These are phyloP conservation scores for Myriangium duriaei DNA, from an alignment of 2,329 filamentous ascomycete genomes.

Conservation along the genomic window DNA sequence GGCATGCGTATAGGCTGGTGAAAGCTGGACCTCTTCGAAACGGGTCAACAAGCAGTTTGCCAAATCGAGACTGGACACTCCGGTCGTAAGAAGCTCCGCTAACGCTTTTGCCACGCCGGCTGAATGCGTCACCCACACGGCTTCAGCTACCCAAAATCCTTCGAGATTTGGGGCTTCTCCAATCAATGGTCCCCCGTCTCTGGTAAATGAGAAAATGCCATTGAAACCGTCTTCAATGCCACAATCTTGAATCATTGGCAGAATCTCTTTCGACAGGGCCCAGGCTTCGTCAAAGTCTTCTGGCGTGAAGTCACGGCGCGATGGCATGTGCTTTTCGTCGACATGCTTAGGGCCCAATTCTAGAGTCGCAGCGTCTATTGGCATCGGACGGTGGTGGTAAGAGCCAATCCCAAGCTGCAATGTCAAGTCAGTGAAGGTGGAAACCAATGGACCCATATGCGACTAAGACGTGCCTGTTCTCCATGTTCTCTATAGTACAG, in stretches of 20 bases:
- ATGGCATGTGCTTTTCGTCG: conserved; percentile 50
- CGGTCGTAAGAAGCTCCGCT: conserved; percentile 45
- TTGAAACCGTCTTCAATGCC: conserved; percentile 51
- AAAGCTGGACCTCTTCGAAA: conserved; percentile 50
- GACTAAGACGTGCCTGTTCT: no score
- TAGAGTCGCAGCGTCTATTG: conserved; percentile 42
- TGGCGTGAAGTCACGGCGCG: conserved; percentile 45
- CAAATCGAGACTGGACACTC: conserved; percentile 43
- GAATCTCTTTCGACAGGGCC: conserved; percentile 41
- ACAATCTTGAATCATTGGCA: conserved; percentile 40
- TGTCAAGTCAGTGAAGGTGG: no score
- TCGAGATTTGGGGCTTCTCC: conserved; percentile 46
- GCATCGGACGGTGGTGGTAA: conserved; percentile 51
- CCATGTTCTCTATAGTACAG: conserved; percentile 55
- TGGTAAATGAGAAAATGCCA: conserved; percentile 54
- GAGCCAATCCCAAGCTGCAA: conserved; percentile 51
- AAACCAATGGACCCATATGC: no score
- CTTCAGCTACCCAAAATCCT: conserved; percentile 52
- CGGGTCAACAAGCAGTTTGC: conserved; percentile 47
- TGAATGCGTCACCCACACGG: conserved; percentile 55
- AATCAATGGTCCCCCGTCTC: conserved; percentile 48
- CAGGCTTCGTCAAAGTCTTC: conserved; percentile 51
- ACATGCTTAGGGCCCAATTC: conserved; percentile 42
- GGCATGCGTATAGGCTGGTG: conserved; percentile 43
- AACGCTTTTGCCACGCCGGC: conserved; percentile 50